Evolutionary conservation across 78 protist species (phyloP).

Genomic region (Dictyostelium discoideum): DNA sequence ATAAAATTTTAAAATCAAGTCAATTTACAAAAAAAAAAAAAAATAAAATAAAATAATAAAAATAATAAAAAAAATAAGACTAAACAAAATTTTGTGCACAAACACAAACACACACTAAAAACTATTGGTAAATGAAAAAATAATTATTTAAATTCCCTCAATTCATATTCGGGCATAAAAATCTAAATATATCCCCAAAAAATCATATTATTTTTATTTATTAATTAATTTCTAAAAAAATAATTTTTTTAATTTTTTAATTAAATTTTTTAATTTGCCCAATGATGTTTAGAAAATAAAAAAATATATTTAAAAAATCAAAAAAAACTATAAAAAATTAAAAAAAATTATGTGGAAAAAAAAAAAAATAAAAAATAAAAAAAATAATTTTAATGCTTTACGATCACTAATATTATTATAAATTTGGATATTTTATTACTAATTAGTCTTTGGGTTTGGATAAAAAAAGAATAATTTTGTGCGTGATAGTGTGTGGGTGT

Average conservation of each 20-base stretch:
- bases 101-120: background rate
- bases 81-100: background rate
- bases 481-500: background rate
- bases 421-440: background rate
- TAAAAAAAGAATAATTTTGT: background rate
- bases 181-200: background rate
- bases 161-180: background rate
- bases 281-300: background rate
- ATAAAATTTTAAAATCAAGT: too few relatives aligned
- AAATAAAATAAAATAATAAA: too few relatives aligned
- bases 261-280: background rate
- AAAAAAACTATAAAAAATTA: background rate
- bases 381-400: background rate
- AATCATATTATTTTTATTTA: too few relatives aligned
- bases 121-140: background rate
- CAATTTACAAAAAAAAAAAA: background rate
- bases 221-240: too few relatives aligned
- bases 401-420: background rate
- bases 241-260: too few relatives aligned
- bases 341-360: too few relatives aligned
- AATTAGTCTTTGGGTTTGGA: background rate
- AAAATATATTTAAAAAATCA: too few relatives aligned
- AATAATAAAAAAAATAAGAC: too few relatives aligned
- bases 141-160: background rate
- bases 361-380: too few relatives aligned